Conservation (phyloP, 2,329 filamentous ascomycete species). For the Trichoderma pleuroti region DNA sequence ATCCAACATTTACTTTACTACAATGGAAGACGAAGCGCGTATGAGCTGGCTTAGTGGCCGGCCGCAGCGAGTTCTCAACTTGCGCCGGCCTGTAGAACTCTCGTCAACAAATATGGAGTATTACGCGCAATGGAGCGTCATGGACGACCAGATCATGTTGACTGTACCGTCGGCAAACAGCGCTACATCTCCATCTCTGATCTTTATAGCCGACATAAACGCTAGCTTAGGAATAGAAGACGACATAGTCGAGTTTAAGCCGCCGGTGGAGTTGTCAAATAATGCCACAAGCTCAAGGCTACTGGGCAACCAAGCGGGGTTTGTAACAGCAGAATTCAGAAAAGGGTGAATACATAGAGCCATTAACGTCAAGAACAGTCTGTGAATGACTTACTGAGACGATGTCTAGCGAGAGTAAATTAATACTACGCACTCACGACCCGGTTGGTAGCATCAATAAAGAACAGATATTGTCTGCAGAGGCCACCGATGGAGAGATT, state of each 20-base stretch:
- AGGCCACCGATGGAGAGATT: not conserved
- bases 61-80: not conserved
- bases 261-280: not conserved
- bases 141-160: conserved; percentile 15
- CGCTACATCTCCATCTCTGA: not conserved
- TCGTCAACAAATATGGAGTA: not conserved
- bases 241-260: not conserved
- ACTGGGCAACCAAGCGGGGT: conserved; percentile 1
- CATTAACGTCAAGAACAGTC: not conserved
- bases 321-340: conserved; percentile 1
- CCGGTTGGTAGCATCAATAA: not conserved
- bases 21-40: not conserved
- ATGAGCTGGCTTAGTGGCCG: conserved; percentile 7
- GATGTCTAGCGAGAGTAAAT: not conserved
- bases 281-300: not conserved
- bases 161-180: not conserved
- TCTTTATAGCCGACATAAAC: not conserved
- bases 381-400: not conserved
- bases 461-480: not conserved
- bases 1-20: not conserved
- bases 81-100: not conserved
- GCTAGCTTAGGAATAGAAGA: not conserved
- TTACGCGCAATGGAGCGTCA: conserved; percentile 7
- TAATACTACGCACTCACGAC: not conserved
- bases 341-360: not conserved